Evolutionary conservation across 2,329 filamentous ascomycete species (phyloP).

Genomic region (Colletotrichum liaoningense): DNA sequence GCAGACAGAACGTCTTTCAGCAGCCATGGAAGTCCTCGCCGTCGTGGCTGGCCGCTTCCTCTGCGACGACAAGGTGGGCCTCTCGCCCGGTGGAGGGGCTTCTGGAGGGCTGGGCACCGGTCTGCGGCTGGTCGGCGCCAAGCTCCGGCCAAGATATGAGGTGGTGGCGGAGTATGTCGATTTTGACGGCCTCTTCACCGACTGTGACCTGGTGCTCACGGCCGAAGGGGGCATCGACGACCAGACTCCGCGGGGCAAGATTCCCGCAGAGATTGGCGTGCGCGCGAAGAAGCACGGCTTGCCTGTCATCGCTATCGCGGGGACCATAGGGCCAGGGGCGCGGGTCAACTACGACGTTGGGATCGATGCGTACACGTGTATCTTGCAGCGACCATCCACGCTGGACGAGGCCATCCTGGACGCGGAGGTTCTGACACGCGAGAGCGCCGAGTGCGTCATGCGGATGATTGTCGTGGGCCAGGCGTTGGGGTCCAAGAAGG

Average conservation of each 20-base stretch:
- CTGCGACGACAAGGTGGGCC: conserved; percentile 47
- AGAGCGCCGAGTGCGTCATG: conserved; percentile 48
- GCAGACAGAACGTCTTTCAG: conserved; percentile 55
- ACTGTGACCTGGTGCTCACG: conserved; percentile 63
- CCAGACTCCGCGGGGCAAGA: conserved; percentile 63
- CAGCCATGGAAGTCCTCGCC: conserved; percentile 56
- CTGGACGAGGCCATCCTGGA: conserved; percentile 45
- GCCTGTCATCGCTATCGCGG: conserved; percentile 55
- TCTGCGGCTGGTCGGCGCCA: conserved; percentile 59
- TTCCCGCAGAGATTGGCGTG: conserved; percentile 62
- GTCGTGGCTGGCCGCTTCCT: conserved; percentile 47
- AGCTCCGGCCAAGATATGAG: conserved; percentile 58
- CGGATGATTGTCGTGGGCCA: conserved; percentile 46
- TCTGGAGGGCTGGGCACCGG: conserved; percentile 64
- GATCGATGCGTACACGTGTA: conserved; percentile 48
- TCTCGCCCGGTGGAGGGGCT: conserved; percentile 59
- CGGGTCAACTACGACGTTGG: conserved; percentile 48
- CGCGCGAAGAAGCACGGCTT: conserved; percentile 57
- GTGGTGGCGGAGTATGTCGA: conserved; percentile 63
- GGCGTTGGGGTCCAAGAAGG: conserved; percentile 39
- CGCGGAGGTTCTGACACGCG: conserved; percentile 44
- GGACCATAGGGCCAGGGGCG: conserved; percentile 48
- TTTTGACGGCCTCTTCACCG: conserved; percentile 56
- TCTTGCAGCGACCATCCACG: conserved; percentile 46
- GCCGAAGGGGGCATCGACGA: conserved; percentile 64